Evolutionary conservation across 148 eudicot genomes (phyloP).

Genomic region (Pouteria glomerata): DNA sequence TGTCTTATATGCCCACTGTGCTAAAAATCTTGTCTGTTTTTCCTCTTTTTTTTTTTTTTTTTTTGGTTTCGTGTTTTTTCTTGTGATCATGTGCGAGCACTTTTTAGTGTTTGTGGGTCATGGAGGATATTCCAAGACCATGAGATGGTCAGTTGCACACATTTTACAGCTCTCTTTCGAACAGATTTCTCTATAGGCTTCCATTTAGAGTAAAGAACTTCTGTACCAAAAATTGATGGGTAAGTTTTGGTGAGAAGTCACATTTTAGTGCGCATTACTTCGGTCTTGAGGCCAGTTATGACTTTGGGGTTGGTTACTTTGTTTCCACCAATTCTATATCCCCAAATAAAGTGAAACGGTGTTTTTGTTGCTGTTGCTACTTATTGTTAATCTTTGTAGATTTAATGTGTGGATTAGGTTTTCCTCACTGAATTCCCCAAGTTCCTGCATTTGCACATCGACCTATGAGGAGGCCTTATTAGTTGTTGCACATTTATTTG

Average conservation of each 20-base stretch:
- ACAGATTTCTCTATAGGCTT: not conserved
- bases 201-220: not conserved
- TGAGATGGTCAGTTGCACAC: not conserved
- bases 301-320: not conserved
- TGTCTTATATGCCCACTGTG: not conserved
- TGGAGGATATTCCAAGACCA: not conserved
- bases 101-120: slow-evolving; percentile 3
- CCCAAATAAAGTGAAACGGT: not conserved
- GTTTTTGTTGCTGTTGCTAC: not conserved
- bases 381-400: no score
- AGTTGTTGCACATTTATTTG: not conserved
- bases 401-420: not conserved
- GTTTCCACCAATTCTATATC: not conserved
- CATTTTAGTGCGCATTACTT: not conserved
- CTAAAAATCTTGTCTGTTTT: not conserved
- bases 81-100: no score
- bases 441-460: not conserved
- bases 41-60: not conserved
- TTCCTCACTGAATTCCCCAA: not conserved
- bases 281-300: not conserved
- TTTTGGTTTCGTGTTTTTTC: not conserved
- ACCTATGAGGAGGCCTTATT: not conserved
- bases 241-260: not conserved
- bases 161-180: not conserved
- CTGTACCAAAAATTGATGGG: not conserved